These are phyloP conservation scores for Oryza rufipogon DNA, from an alignment of 176 grass and related monocot genomes.

Conservation along the genomic window DNA sequence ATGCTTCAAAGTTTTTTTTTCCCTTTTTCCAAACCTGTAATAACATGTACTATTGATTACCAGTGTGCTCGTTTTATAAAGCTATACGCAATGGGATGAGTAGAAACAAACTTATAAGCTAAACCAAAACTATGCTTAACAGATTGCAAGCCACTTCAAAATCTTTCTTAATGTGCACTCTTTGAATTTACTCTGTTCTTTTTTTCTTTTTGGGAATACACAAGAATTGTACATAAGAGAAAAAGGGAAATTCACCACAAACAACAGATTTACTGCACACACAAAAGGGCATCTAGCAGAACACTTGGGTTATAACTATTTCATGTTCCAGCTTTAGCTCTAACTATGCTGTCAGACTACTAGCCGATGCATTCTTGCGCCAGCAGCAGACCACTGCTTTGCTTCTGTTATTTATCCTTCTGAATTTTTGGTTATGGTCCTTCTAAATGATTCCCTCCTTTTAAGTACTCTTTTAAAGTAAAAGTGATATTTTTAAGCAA, in stretches of 20 bases:
- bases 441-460: no score
- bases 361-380: no score
- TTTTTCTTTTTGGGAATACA: no score
- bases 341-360: no score
- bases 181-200: no score
- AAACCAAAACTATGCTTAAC: neutral
- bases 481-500: no score
- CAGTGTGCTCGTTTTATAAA: neutral
- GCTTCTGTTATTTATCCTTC: no score
- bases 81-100: neutral
- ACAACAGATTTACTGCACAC: neutral
- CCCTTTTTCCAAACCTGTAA: neutral
- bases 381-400: no score
- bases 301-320: neutral
- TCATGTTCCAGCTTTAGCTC: no score
- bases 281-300: neutral
- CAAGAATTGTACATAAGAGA: neutral
- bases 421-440: no score
- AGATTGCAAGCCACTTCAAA: neutral
- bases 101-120: neutral
- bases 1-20: neutral
- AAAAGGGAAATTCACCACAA: neutral
- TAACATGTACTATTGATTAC: neutral
- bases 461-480: no score
- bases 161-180: no score